Base-by-base conservation (phyloP, 345 rosid genomes). In the Trapa incisa region DNA sequence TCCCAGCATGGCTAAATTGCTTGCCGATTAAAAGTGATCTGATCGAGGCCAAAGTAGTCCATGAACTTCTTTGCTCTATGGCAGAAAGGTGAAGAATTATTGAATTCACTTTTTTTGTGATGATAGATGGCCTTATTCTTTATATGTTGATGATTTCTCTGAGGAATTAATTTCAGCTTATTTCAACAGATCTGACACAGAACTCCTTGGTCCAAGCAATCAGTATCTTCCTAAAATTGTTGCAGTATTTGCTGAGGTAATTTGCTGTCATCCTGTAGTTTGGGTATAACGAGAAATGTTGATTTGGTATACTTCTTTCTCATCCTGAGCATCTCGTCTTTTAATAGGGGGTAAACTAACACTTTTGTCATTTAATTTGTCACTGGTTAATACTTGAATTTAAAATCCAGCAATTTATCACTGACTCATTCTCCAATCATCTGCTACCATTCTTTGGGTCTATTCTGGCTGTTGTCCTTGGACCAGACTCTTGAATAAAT, bases 1-100 rank as follows among this genome's bases (percentile, higher is more conserved):
- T 94, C 67, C 97, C 97, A 47, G 96, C 97, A 32, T 94, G 99
- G 99, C 80, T 94, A 80, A 94, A 87, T 80, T 94, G 99, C 81
- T 83, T 94, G 80, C 99, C 99, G 3, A 77, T 94, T 56, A 80
- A 82, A 73, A 96, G 96, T 62, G 99, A 94, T 77, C 75, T 89
- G 68, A 89, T 91, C 72, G 99, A 94, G 80, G 99, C 99, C 74
- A 94, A 94, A 80, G 87, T 84, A 68, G 99, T 94, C 77, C 96
- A 94, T 61, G 96, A 89, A 15, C 92, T 89, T 82, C 99, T 94
- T 67, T 94, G 97, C 80, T 77, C 80, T 52, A 91, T 94, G 99
- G 93, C 89, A 45, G 99, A 94, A 77, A 89, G 99, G 99, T 87
- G 76, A 69, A 57, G 63, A 65, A 15, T 39, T 68, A 0, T 6